phyloP scores from a whole-genome alignment of 148 eudicot genomes.

The Cornus florida region DNA sequence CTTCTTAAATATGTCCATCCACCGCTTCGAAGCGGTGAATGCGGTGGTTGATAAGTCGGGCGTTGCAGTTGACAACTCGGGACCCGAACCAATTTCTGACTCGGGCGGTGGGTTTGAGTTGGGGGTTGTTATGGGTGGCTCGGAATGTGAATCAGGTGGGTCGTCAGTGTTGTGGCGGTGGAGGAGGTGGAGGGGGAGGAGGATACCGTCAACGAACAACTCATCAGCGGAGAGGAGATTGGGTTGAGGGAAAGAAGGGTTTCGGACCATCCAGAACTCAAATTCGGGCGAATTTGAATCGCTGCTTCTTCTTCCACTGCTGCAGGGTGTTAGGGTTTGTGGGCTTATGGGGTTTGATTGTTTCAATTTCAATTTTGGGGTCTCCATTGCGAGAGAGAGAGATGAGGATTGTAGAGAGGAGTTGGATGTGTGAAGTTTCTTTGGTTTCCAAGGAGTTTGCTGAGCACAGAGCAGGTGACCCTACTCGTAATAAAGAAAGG shows the following conservation, averaged over 20 bases:
- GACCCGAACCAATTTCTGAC: slow-evolving; percentile 12
- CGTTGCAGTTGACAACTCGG: slow-evolving; percentile 14
- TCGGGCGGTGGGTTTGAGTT: slow-evolving; percentile 2
- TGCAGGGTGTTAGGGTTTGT: slow-evolving; percentile 23
- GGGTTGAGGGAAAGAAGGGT: slow-evolving; percentile 39
- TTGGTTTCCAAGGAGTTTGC: background rate
- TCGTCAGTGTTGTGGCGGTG: slow-evolving; percentile 22
- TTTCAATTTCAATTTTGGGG: background rate
- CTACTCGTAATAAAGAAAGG: slow-evolving; percentile 14
- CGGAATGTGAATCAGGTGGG: slow-evolving; percentile 8
- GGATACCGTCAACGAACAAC: slow-evolving; percentile 75
- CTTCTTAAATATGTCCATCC: slow-evolving; percentile 75
- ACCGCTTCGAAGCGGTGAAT: slow-evolving; percentile 61
- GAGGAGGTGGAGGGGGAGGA: slow-evolving; percentile 74
- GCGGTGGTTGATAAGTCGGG: slow-evolving; percentile 2
- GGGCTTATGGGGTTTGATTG: slow-evolving; percentile 20
- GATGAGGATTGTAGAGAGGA: background rate
- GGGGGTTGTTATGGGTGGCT: background rate
- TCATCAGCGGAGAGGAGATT: slow-evolving; percentile 84
- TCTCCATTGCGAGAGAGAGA: slow-evolving; percentile 20
- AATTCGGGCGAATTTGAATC: slow-evolving; percentile 67
- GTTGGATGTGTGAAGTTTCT: slow-evolving; percentile 11
- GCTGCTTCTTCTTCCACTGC: slow-evolving; percentile 29
- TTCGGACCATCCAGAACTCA: slow-evolving; percentile 61
- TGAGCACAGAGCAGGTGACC: slow-evolving; percentile 4